phyloP scores from a whole-genome alignment of 352 stramenopile genomes.

The Elongisporangium prolatum region DNA sequence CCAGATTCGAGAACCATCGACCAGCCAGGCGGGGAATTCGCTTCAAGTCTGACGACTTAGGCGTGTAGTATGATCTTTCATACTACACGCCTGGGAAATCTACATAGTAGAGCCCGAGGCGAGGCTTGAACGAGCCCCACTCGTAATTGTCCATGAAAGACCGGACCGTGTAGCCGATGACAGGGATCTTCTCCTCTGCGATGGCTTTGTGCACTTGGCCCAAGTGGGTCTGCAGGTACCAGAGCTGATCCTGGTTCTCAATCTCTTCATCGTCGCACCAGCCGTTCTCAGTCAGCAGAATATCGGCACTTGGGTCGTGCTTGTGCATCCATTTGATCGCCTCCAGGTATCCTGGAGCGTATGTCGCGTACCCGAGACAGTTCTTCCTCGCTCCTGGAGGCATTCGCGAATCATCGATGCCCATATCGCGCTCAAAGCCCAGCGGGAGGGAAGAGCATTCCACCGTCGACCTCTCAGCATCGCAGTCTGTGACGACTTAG shows the following conservation, averaged over 20 bases:
- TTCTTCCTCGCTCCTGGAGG: constrained; percentile 14
- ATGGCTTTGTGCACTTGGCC: constrained; percentile 52
- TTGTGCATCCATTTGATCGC: constrained; percentile 44
- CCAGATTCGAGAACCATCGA: constrained; percentile 11
- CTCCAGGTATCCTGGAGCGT: constrained; percentile 48
- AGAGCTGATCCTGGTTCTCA: constrained; percentile 50
- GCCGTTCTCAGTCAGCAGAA: constrained; percentile 60
- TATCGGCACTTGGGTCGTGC: constrained; percentile 31
- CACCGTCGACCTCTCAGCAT: constrained; percentile 19
- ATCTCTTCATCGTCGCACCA: constrained; percentile 60
- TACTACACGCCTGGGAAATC: constrained; percentile 17
- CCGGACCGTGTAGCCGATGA: constrained; percentile 92
- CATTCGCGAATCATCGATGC: constrained; percentile 30
- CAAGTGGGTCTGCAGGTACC: constrained; percentile 48
- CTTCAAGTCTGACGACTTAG: constrained; percentile 11
- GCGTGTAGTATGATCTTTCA: constrained; percentile 3
- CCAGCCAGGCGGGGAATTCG: constrained; percentile 18
- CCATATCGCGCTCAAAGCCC: constrained; percentile 41
- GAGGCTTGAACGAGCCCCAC: constrained; percentile 30
- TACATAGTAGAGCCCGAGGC: constrained; percentile 56
- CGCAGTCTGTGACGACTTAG: constrained; percentile 49
- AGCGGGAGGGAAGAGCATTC: constrained; percentile 23
- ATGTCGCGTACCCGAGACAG: constrained; percentile 9
- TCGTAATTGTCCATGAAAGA: constrained; percentile 34
- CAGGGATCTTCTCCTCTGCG: constrained; percentile 37